phyloP scores from a whole-genome alignment of 164 flowering plant species.

The Annona squamosa region DNA sequence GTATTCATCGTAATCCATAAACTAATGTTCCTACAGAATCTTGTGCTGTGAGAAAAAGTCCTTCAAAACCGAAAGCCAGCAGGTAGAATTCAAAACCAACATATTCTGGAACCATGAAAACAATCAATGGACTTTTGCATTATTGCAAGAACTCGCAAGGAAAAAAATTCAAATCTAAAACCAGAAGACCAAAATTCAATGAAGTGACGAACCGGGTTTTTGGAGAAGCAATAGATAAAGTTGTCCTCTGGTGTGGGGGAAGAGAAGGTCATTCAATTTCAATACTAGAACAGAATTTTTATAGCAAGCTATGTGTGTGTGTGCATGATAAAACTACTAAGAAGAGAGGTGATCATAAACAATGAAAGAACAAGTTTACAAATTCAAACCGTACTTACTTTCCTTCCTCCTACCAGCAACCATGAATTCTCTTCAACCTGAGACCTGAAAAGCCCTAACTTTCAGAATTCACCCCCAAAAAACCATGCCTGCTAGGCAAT shows the following conservation, averaged over 20 bases:
- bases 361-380: neutral
- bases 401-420: neutral
- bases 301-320: too few species aligned
- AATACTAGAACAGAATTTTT: neutral
- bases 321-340: too few species aligned
- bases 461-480: slow-evolving; percentile 1
- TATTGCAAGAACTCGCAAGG: neutral
- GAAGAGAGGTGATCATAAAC: neutral
- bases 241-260: neutral
- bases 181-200: neutral
- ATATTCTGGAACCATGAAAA: neutral
- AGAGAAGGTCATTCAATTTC: neutral
- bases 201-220: neutral
- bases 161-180: neutral
- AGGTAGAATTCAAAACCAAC: slow-evolving; percentile 4
- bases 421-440: neutral
- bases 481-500: slow-evolving; percentile 4
- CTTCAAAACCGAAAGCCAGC: slow-evolving; percentile 6
- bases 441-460: neutral
- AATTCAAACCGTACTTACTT: neutral
- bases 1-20: neutral
- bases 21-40: neutral
- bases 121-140: neutral
- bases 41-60: neutral
- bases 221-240: neutral